Conservation (phyloP, 2,329 filamentous ascomycete species). For the Byssothecium circinans region DNA sequence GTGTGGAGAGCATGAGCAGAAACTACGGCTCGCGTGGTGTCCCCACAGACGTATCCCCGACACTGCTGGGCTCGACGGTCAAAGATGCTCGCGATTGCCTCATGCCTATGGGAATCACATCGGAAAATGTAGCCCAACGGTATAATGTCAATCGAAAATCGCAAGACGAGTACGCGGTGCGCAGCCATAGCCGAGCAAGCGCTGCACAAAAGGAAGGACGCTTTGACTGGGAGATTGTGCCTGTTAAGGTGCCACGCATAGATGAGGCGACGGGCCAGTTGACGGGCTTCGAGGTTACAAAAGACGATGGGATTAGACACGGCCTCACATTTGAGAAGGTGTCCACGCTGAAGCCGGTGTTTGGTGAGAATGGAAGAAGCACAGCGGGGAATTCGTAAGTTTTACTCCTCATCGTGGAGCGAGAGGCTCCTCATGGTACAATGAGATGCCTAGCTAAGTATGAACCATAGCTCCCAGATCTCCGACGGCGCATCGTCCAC, state of each 20-base stretch:
- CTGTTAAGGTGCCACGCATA: constrained; percentile 78
- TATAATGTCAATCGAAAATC: constrained; percentile 77
- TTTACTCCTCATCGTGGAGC: no score
- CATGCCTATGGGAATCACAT: constrained; percentile 98
- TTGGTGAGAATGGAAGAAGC: constrained; percentile 83
- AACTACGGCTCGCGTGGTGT: constrained; percentile 82
- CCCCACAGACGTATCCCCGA: constrained; percentile 69
- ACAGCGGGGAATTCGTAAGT: constrained; percentile 76
- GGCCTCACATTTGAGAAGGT: constrained; percentile 84
- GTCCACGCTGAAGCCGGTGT: constrained; percentile 82
- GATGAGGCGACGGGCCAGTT: constrained; percentile 75
- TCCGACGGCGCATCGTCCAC: constrained; percentile 91
- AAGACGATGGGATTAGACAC: constrained; percentile 87
- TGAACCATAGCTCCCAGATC: constrained; percentile 71
- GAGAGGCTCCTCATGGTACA: neutral
- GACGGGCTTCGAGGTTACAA: constrained; percentile 73
- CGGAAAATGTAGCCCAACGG: constrained; percentile 89
- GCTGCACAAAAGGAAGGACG: constrained; percentile 82
- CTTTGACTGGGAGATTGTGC: constrained; percentile 91
- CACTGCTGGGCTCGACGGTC: constrained; percentile 69
- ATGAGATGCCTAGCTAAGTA: neutral
- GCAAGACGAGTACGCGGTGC: constrained; percentile 84
- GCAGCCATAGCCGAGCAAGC: constrained; percentile 86
- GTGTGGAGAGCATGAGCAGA: constrained; percentile 85
- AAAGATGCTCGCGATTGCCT: constrained; percentile 83